A percentile compares a stretch with the other conserved stretches of the same genome.
Evolutionary conservation across 129 eudicot species (phyloP).

Genomic region (Flaveria robusta): DNA sequence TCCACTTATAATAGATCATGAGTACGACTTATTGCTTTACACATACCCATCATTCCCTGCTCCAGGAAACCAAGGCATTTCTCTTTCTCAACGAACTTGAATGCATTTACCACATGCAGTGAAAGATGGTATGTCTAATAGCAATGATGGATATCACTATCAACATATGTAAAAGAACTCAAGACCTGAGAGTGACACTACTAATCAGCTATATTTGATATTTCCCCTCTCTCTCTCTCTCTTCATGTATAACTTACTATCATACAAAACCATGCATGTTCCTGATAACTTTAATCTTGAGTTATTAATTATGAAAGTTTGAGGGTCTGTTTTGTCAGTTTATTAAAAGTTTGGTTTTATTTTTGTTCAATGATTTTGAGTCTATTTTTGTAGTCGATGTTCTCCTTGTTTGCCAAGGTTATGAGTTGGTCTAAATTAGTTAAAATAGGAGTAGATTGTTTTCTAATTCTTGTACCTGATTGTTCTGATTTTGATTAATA

Average conservation of each 20-base stretch:
- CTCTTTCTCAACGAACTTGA: neutral
- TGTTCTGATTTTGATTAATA: no score
- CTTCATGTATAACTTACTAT: neutral
- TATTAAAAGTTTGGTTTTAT: no score
- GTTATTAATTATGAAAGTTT: no score
- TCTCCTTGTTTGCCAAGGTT: no score
- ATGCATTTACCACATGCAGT: neutral
- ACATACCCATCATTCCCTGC: neutral
- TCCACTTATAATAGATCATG: slow-evolving; percentile 1
- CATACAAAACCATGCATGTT: neutral
- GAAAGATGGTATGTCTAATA: slow-evolving; percentile 2
- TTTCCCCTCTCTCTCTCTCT: neutral
- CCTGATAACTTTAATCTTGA: no score
- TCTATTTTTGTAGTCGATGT: no score
- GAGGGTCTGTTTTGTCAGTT: no score
- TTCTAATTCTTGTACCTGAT: no score
- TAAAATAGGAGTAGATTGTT: no score
- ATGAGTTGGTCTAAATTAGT: no score
- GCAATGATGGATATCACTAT: neutral
- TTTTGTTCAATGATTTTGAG: no score
- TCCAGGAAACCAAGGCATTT: slow-evolving; percentile 5
- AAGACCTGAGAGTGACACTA: slow-evolving; percentile 21
- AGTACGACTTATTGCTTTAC: neutral
- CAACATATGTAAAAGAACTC: neutral
- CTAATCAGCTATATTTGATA: neutral